Evolutionary conservation across 2,329 filamentous ascomycete species (phyloP).

Genomic region (Hypocreales sp.): DNA sequence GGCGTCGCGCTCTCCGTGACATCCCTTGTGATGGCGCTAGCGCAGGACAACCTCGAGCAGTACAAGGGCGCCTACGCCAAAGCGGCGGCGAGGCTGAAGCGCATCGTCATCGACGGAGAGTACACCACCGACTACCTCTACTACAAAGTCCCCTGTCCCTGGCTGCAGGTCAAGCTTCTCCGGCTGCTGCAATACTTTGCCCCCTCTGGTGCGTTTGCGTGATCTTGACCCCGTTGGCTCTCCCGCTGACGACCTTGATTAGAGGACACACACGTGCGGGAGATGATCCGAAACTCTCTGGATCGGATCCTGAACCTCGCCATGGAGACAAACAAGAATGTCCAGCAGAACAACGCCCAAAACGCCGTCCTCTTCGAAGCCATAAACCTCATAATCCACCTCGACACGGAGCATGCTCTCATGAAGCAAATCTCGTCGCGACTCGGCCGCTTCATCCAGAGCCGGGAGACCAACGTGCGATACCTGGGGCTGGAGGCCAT

Average conservation of each 20-base stretch:
- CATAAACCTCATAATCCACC: conserved; percentile 94
- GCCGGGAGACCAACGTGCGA: conserved; percentile 89
- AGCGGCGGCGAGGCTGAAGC: conserved; percentile 76
- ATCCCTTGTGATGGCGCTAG: conserved; percentile 84
- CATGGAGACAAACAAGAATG: conserved; percentile 91
- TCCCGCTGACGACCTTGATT: background rate
- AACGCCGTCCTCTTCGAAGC: conserved; percentile 97
- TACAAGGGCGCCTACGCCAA: conserved; percentile 93
- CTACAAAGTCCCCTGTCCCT: conserved; percentile 98
- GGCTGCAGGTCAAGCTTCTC: conserved; percentile 92
- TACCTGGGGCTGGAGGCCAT: conserved; percentile 94
- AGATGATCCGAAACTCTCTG: conserved; percentile 81
- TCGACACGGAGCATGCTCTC: conserved; percentile 84
- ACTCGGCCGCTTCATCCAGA: conserved; percentile 90
- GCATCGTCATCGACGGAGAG: conserved; percentile 80
- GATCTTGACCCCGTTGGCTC: background rate
- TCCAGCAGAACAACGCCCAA: conserved; percentile 97
- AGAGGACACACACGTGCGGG: conserved; percentile 87
- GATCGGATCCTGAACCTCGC: conserved; percentile 84
- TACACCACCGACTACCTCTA: conserved; percentile 87
- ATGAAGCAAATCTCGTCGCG: conserved; percentile 93
- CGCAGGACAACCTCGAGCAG: conserved; percentile 85
- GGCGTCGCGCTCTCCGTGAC: conserved; percentile 92
- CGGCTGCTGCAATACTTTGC: conserved; percentile 91
- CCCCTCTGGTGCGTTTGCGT: conserved; percentile 53